Conservation (phyloP, 176 grass and related monocot genomes). For the Juncus inflexus region DNA sequence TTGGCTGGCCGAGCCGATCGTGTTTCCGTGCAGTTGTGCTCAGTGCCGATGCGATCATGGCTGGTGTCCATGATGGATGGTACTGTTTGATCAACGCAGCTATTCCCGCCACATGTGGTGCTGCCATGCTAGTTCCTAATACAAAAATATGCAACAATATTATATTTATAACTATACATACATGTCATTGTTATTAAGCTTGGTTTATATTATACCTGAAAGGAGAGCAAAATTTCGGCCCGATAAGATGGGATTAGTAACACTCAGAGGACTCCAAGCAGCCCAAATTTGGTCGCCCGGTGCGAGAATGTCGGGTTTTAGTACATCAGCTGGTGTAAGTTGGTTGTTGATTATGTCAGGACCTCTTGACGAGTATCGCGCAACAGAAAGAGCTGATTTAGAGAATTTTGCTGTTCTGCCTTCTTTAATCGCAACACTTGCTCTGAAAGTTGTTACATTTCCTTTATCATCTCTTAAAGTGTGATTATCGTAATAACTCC, state of each 20-base stretch:
- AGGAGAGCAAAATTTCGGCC: conserved; percentile 43
- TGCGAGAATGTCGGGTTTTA: conserved; percentile 57
- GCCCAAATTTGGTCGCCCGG: conserved; percentile 61
- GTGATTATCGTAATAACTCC: conserved; percentile 52
- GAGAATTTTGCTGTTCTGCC: conserved; percentile 35
- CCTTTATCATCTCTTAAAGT: conserved; percentile 28
- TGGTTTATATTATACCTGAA: conserved; percentile 12
- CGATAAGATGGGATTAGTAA: conserved; percentile 32
- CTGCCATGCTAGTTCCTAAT: conserved; percentile 60
- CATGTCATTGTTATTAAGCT: no score
- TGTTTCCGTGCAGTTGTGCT: conserved; percentile 40
- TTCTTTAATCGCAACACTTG: conserved; percentile 39
- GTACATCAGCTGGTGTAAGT: conserved; percentile 36
- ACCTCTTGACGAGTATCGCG: conserved; percentile 47
- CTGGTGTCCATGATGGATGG: conserved; percentile 39
- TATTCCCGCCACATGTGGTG: conserved; percentile 48
- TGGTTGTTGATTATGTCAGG: conserved; percentile 33
- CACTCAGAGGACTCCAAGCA: conserved; percentile 42
- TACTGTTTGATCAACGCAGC: conserved; percentile 43
- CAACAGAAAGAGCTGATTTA: conserved; percentile 25
- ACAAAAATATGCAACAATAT: no score
- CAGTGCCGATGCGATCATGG: conserved; percentile 43
- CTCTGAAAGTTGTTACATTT: conserved; percentile 23
- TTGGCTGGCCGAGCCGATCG: conserved; percentile 11
- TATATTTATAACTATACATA: no score